A percentile compares a stretch with the other conserved stretches of the same genome.
Evolutionary conservation across 1,284 basidiomycete species (phyloP).

Genomic region (Xerocomus nothofagi): DNA sequence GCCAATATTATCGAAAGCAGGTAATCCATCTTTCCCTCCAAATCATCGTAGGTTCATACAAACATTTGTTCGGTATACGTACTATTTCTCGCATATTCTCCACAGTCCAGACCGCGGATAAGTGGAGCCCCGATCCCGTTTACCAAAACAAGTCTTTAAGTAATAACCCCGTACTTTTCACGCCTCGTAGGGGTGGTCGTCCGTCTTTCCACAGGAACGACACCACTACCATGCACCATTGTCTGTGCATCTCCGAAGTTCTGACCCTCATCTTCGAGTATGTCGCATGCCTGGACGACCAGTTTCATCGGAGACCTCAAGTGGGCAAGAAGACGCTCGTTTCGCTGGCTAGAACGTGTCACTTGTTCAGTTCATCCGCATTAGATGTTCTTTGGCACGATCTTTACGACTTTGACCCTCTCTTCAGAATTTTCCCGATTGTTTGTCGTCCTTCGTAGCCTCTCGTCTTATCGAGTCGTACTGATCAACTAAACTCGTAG

Average conservation of each 20-base stretch:
- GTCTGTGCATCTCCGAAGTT: conserved; percentile 15
- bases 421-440: conserved; percentile 6
- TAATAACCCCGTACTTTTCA: neutral
- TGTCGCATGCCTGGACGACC: neutral
- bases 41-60: no score
- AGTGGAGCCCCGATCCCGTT: neutral
- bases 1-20: no score
- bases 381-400: conserved; percentile 21
- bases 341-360: conserved; percentile 19
- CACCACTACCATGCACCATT: conserved; percentile 17
- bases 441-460: conserved; percentile 6
- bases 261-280: conserved; percentile 12
- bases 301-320: neutral
- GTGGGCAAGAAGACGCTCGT: conserved; percentile 11
- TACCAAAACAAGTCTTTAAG: neutral
- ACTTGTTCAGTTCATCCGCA: conserved; percentile 15
- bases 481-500: conserved; percentile 4
- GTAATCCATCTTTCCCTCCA: no score
- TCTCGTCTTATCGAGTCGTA: neutral
- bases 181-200: neutral
- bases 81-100: neutral
- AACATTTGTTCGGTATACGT: no score
- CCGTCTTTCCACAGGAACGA: neutral
- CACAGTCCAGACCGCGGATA: neutral
- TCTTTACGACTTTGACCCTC: conserved; percentile 11